phyloP scores from a whole-genome alignment of 768 basidiomycete species.

The Coprinellus micaceus region DNA sequence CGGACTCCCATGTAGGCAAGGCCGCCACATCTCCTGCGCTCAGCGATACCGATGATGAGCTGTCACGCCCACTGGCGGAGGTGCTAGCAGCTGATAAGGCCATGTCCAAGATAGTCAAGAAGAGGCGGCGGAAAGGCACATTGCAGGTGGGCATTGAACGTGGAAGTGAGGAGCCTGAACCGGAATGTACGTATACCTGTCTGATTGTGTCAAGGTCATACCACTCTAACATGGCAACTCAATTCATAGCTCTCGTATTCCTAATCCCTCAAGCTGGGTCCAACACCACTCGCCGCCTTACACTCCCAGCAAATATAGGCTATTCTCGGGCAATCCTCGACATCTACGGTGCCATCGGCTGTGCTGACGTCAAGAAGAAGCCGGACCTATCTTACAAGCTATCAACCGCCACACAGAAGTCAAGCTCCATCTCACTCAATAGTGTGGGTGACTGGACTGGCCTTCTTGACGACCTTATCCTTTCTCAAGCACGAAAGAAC shows the following conservation, averaged over 20 bases:
- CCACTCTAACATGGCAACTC: neutral
- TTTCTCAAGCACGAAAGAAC: neutral
- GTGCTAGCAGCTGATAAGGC: neutral
- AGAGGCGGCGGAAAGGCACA: neutral
- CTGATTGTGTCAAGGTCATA: neutral
- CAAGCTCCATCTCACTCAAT: neutral
- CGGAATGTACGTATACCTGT: neutral
- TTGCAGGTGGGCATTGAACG: neutral
- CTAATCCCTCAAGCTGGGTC: neutral
- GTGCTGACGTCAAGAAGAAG: neutral
- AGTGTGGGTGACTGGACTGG: neutral
- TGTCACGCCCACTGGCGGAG: neutral
- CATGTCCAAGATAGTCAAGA: neutral
- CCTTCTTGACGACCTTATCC: neutral
- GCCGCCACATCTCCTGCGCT: neutral
- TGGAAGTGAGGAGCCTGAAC: neutral
- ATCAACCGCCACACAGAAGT: neutral
- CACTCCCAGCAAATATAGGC: neutral
- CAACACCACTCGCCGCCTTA: neutral
- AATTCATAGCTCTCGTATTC: neutral
- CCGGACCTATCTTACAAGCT: neutral
- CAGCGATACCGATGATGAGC: neutral
- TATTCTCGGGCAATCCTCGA: neutral
- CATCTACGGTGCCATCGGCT: neutral
- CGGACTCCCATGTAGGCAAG: no score